Evolutionary conservation across 2,329 filamentous ascomycete species (phyloP).

Genomic region (Cyphellophora attinorum): DNA sequence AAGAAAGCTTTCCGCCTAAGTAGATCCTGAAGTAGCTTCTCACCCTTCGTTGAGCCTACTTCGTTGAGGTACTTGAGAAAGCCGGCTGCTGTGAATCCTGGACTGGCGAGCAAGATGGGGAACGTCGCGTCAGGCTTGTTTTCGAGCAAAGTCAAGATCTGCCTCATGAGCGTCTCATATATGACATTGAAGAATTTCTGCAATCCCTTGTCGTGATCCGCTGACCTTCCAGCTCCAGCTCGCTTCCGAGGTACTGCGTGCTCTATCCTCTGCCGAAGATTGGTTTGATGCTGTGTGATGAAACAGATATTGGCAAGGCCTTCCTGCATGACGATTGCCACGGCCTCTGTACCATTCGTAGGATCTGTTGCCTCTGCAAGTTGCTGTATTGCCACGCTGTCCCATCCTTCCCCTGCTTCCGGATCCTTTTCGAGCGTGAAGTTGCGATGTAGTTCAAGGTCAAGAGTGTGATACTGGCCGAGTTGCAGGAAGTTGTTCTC

Average conservation of each 20-base stretch:
- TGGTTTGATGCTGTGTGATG: constrained; percentile 39
- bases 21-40: constrained; percentile 56
- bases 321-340: constrained; percentile 90
- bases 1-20: constrained; percentile 48
- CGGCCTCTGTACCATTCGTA: constrained; percentile 70
- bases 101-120: constrained; percentile 75
- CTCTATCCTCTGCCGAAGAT: constrained; percentile 39
- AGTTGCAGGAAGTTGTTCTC: constrained; percentile 61
- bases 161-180: constrained; percentile 63
- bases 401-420: constrained; percentile 59
- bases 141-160: constrained; percentile 59
- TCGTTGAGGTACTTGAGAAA: constrained; percentile 67
- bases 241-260: constrained; percentile 38
- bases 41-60: constrained; percentile 54
- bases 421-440: constrained; percentile 79
- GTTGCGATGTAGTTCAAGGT: constrained; percentile 76
- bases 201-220: constrained; percentile 51
- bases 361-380: constrained; percentile 70
- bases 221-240: constrained; percentile 26
- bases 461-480: constrained; percentile 61
- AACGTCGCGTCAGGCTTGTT: constrained; percentile 29
- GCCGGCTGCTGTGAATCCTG: constrained; percentile 73
- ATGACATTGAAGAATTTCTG: constrained; percentile 69
- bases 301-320: constrained; percentile 42
- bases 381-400: constrained; percentile 72